Base-by-base conservation (phyloP, 371 early-diverging fungal species). In the Syncephalastrum racemosum region DNA sequence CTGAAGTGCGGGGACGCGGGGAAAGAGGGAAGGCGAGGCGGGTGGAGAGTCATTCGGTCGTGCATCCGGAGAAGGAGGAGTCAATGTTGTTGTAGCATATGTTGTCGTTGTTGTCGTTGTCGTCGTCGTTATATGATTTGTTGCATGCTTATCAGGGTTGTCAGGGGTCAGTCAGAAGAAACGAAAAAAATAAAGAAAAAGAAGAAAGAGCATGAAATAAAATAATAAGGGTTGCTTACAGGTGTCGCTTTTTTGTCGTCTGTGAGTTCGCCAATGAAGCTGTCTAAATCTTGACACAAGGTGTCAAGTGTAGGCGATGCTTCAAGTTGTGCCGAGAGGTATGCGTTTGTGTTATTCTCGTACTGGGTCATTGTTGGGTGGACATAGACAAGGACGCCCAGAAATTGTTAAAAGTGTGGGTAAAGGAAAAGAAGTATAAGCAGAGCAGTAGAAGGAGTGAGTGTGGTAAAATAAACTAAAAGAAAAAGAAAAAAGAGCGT, bases 281-380 rank as follows among this genome's bases (percentile, higher is more conserved):
- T 61, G 47, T 73, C 73, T 24, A 73, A 50, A 56, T 70, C 70
- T 47, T 73, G 64, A 46, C 45, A 73, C 10, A 73, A 54, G 10
- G 70, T 67, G 52, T 73, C 70, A n/a, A 73, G 46, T 27, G 64
- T 59, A 31, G 73, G 67, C 20, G 70, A 64, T 19, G 48, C 25
- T 24, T 23, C 41, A 6, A 24, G 50, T 42, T 52, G 22, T 16
- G 15, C 15, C 19, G 19, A 13, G 19, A 18, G 31, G n/a, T 41
- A n/a, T 52, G 31, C 27, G 27, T 27, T 27, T 7, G 27, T 27
- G 27, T 27, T 27, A 7, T 27, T 27, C 27, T 44, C 13, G 52
- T 52, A 36, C 15, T 40, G 31, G 5, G 40, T 20, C 24, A 52
- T 52, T 22, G 18, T 52, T 1, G 10, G 27, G n/a, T 3, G 36